A percentile compares a stretch with the other conserved stretches of the same genome.
Conservation (phyloP, 139 green algal species). For the Chlamydomonas applanata region DNA sequence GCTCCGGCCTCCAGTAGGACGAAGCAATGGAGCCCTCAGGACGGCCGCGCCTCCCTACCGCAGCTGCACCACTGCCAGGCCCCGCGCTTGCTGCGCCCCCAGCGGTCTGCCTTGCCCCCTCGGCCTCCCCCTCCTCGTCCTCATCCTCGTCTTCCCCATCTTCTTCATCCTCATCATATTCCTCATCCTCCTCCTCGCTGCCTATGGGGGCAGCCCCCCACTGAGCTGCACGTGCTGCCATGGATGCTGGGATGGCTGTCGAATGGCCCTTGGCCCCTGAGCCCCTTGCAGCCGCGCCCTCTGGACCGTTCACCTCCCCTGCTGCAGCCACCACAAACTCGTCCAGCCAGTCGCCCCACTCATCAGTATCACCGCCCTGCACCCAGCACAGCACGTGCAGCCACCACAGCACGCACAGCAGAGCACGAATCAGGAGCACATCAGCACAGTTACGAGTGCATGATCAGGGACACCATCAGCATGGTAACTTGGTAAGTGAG, state of each 20-base stretch:
- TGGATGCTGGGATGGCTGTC: too few relatives aligned
- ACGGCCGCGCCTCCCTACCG: background rate
- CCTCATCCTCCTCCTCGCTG: slow-evolving; percentile 23
- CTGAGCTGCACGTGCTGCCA: too few relatives aligned
- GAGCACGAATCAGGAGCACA: too few relatives aligned
- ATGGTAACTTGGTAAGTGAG: too few relatives aligned
- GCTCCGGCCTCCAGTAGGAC: slow-evolving; percentile 72
- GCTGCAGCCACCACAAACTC: slow-evolving; percentile 64
- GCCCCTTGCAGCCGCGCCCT: too few relatives aligned
- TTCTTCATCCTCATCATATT: slow-evolving; percentile 15
- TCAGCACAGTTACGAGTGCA: too few relatives aligned
- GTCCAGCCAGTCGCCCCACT: slow-evolving; percentile 63
- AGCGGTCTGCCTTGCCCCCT: too few relatives aligned
- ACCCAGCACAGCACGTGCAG: too few relatives aligned
- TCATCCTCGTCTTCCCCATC: background rate
- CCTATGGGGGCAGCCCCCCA: background rate
- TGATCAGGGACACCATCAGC: too few relatives aligned
- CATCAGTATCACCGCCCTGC: slow-evolving; percentile 12
- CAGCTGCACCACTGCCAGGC: background rate
- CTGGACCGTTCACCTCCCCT: slow-evolving; percentile 8
- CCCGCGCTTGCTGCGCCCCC: too few relatives aligned
- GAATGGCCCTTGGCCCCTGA: too few relatives aligned
- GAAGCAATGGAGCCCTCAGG: slow-evolving; percentile 58
- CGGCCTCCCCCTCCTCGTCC: background rate
- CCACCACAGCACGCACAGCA: too few relatives aligned